Evolutionary conservation across 2,329 filamentous ascomycete genomes (phyloP).

Genomic region (Ascochyta fabae): DNA sequence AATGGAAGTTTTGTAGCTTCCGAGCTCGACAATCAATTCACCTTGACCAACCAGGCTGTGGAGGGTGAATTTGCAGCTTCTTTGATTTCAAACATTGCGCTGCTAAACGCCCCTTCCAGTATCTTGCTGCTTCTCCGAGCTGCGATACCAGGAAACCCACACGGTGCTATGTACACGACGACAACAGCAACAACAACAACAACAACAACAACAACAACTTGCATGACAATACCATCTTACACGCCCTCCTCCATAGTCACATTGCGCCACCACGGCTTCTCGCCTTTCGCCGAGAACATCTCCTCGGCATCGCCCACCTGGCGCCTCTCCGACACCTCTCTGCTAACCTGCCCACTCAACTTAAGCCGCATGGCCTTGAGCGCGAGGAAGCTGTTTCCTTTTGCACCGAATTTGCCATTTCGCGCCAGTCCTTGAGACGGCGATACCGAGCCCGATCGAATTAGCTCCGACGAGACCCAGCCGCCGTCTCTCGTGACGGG

Average conservation of each 20-base stretch:
- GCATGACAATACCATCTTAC: slow-evolving; percentile 23
- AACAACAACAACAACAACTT: too few species aligned
- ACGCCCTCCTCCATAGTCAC: slow-evolving; percentile 58
- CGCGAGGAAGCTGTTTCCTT: slow-evolving; percentile 50
- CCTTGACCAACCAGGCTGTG: too few species aligned
- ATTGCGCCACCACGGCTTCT: slow-evolving; percentile 55
- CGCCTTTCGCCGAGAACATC: slow-evolving; percentile 61
- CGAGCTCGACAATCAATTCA: too few species aligned
- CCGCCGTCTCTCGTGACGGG: slow-evolving; percentile 80
- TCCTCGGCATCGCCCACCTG: slow-evolving; percentile 89
- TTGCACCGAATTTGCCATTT: slow-evolving; percentile 11
- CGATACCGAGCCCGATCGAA: slow-evolving; percentile 24
- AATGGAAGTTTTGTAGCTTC: not conserved
- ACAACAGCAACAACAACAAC: not conserved
- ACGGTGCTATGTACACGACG: slow-evolving; percentile 1
- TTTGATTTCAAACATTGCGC: slow-evolving; percentile 1
- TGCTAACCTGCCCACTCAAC: slow-evolving; percentile 60
- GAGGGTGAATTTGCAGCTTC: not conserved
- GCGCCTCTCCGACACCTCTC: slow-evolving; percentile 81
- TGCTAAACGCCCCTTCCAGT: not conserved
- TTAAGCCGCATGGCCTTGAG: slow-evolving; percentile 69
- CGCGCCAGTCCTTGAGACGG: slow-evolving; percentile 66
- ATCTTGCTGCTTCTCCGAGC: slow-evolving; percentile 2
- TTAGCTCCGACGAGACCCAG: slow-evolving; percentile 51
- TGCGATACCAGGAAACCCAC: not conserved